Evolutionary conservation across 169 alveolate species (phyloP), one percentile per base, ranked within the genome.

Genomic region (Theileria parva): DNA sequence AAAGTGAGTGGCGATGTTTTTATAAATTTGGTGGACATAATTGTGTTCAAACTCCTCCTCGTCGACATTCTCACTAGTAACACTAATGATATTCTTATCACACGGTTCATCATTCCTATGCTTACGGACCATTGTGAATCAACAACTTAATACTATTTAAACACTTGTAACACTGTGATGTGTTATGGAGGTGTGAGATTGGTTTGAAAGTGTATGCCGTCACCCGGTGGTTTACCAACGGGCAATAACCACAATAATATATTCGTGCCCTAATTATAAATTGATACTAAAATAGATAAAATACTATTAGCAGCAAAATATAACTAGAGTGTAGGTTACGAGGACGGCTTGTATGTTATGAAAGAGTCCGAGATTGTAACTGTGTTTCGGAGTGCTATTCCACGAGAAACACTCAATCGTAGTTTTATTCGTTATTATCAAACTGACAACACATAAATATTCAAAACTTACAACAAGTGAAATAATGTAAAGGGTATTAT

Each of bases 341-440:
- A 84, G 76, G 9, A 84, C 87, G 23, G 68, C 25, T 17, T 77
- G 63, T 67, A 50, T 37, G 30, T 84, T 84, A n/a, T 69, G 61
- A 48, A 75, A 8, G 21, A 77, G 21, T 17, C 90, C 90, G 13
- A 77, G 57, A 39, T 84, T 84, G 63, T 84, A 84, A 77, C 60
- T 57, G 63, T 55, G 34, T 6, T 80, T 30, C 7, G 75, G 59
- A 0, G 80, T 60, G 0, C 70, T 50, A 25, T 76, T 57, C 37
- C 79, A 84, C 27, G 77, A 86, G 32, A 73, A 73, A 69, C 55
- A 77, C 32, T 84, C 90, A 51, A 84, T 84, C 6, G 90, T 84
- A 2, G 90, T 84, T 77, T 77, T 84, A 71, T 84, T 84, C 7
- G 8, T 21, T 50, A 57, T 48, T 28, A 78, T 59, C 17, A 84